A percentile compares a stretch with the other conserved stretches of the same genome.
Conservation (phyloP, 106 monocot genomes). For the Dioscorea zingiberensis region DNA sequence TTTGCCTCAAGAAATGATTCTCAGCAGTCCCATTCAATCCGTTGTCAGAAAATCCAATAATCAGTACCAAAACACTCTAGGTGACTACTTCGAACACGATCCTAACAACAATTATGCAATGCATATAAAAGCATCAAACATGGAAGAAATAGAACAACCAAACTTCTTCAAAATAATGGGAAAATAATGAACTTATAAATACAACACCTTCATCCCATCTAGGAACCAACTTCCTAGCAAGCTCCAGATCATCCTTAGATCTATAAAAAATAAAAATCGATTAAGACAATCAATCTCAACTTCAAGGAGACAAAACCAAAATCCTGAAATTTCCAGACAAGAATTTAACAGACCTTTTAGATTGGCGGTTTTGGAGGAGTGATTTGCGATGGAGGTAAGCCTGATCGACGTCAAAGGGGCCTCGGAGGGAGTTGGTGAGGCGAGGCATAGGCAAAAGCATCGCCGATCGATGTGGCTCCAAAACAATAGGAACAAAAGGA, state of each 20-base stretch:
- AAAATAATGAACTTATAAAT: neutral
- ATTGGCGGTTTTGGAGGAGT: constrained; percentile 43
- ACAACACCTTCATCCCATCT: constrained; percentile 79
- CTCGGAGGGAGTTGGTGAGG: constrained; percentile 69
- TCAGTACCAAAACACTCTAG: too few relatives aligned
- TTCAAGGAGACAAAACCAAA: neutral
- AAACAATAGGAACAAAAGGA: neutral
- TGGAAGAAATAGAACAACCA: neutral
- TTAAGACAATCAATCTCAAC: neutral
- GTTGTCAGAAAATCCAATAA: too few relatives aligned
- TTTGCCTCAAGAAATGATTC: too few relatives aligned
- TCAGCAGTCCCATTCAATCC: too few relatives aligned
- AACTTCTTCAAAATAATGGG: neutral
- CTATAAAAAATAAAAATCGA: constrained; percentile 19
- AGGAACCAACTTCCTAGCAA: constrained; percentile 62
- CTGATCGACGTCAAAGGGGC: constrained; percentile 67
- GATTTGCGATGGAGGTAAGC: constrained; percentile 65
- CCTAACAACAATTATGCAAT: too few relatives aligned
- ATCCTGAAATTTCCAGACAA: neutral
- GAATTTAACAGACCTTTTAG: constrained; percentile 30
- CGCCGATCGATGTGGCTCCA: neutral
- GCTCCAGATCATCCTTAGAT: constrained; percentile 47
- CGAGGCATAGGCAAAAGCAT: constrained; percentile 79
- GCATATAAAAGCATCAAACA: neutral
- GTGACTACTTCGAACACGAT: too few relatives aligned